These are phyloP conservation scores for Verticillium dahliae DNA, from an alignment of 2,329 filamentous ascomycete genomes.

Conservation along the genomic window DNA sequence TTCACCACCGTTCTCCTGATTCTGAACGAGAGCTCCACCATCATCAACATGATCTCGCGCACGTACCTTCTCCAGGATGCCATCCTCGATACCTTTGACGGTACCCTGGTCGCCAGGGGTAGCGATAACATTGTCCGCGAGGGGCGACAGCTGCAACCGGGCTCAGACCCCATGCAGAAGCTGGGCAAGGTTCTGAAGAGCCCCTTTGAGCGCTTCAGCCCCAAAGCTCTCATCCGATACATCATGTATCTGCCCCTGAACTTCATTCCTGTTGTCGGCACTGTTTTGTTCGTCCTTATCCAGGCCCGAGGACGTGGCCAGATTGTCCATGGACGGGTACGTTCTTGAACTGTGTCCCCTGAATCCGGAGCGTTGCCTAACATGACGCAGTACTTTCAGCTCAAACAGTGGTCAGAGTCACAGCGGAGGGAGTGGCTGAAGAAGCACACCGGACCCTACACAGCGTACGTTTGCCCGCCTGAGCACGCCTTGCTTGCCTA, in stretches of 20 bases:
- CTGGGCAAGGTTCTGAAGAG: constrained; percentile 52
- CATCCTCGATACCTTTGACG: constrained; percentile 84
- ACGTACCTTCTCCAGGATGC: constrained; percentile 76
- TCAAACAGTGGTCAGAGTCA: constrained; percentile 71
- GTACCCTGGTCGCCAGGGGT: constrained; percentile 49
- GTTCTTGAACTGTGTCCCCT: constrained; percentile 14
- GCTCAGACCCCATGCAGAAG: constrained; percentile 48
- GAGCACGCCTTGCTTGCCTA: not conserved
- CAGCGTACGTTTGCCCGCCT: constrained; percentile 52
- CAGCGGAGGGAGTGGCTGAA: constrained; percentile 64
- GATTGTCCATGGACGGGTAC: constrained; percentile 46
- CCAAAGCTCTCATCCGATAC: constrained; percentile 65
- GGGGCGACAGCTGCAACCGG: constrained; percentile 65
- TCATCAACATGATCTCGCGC: constrained; percentile 52
- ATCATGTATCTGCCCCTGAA: constrained; percentile 86
- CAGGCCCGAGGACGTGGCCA: constrained; percentile 52
- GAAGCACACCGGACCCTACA: constrained; percentile 68
- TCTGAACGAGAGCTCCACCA: constrained; percentile 53
- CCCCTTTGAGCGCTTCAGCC: constrained; percentile 50
- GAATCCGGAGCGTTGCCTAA: not conserved
- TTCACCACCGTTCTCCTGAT: constrained; percentile 65
- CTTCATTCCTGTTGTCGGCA: constrained; percentile 86
- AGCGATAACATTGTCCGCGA: constrained; percentile 59
- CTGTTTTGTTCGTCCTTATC: constrained; percentile 68
- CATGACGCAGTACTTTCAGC: constrained; percentile 69